Conservation (phyloP, 495 filamentous ascomycete species). For the Geoglossum glabrum region DNA sequence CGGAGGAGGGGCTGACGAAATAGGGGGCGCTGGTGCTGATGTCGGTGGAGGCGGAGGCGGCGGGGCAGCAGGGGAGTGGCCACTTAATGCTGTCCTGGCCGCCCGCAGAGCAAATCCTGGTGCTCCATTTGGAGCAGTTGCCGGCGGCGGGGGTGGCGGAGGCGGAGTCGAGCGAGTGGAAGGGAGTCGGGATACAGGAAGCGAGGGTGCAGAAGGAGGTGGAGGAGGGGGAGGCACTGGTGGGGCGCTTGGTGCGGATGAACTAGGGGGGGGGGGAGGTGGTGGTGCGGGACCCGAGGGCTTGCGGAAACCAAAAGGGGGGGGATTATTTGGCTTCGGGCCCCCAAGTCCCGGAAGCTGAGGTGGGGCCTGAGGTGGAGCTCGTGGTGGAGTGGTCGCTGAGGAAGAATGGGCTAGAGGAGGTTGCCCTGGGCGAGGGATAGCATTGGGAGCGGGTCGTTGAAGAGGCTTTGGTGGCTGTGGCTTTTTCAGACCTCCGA, state of each 20-base stretch:
- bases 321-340: conserved; percentile 19
- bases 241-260: conserved; percentile 9
- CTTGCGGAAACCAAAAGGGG: too few relatives aligned
- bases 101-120: too few relatives aligned
- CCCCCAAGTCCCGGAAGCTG: conserved; percentile 23
- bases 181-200: too few relatives aligned
- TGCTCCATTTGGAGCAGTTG: background rate
- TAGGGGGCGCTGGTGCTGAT: too few relatives aligned
- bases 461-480: conserved; percentile 28
- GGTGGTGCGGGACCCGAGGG: conserved; percentile 32
- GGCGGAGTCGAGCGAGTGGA: too few relatives aligned
- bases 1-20: too few relatives aligned
- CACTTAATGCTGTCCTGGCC: too few relatives aligned
- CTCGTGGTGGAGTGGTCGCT: conserved; percentile 30
- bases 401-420: conserved; percentile 25
- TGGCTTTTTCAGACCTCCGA: conserved; percentile 41
- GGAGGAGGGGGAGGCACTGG: conserved; percentile 25
- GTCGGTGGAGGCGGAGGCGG: too few relatives aligned
- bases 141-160: background rate
- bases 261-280: conserved; percentile 10
- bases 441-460: conserved; percentile 30
- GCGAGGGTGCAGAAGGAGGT: conserved; percentile 22
- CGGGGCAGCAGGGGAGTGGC: too few relatives aligned
- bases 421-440: conserved; percentile 13
- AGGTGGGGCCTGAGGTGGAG: conserved; percentile 34